Percentiles rank a stretch among this genome's conserved stretches.
Evolutionary conservation across 2,329 filamentous ascomycete genomes (phyloP).

Genomic region (Lecanicillium sp.): DNA sequence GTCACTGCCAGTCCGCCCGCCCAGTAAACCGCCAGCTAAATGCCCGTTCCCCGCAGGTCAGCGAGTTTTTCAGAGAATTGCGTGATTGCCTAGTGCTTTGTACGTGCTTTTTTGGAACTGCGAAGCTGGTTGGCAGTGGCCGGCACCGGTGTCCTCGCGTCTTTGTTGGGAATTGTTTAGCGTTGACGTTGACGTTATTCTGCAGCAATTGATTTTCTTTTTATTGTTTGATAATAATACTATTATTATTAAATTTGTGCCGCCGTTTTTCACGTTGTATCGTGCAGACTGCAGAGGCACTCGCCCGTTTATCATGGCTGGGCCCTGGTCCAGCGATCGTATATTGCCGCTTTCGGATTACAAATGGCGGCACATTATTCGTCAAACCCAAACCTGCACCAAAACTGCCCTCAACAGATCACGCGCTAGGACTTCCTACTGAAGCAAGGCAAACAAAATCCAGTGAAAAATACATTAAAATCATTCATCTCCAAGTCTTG

Average conservation of each 20-base stretch:
- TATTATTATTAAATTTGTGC: too few species aligned
- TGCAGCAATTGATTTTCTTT: too few species aligned
- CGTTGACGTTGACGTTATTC: neutral
- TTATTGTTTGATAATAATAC: too few species aligned
- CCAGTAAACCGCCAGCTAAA: conserved; percentile 12
- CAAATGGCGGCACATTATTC: conserved; percentile 17
- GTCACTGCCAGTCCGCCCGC: conserved; percentile 5
- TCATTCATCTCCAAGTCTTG: too few species aligned
- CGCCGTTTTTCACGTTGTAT: too few species aligned
- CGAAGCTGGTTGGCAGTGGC: too few species aligned
- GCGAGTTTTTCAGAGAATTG: conserved; percentile 25
- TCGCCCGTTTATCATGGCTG: too few species aligned
- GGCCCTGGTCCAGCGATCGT: neutral
- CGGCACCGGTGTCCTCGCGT: too few species aligned
- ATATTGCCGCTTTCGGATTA: conserved; percentile 16
- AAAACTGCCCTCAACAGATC: neutral
- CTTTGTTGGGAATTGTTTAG: too few species aligned
- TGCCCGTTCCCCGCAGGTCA: conserved; percentile 21
- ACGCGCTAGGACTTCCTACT: neutral
- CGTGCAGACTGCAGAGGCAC: too few species aligned
- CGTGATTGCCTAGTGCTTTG: conserved; percentile 29
- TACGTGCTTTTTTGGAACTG: conserved; percentile 13
- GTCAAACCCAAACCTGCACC: neutral
- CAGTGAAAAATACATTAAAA: neutral
- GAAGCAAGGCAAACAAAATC: neutral